phyloP scores from a whole-genome alignment of 768 basidiomycete genomes.

The Clitopilus passeckerianus region DNA sequence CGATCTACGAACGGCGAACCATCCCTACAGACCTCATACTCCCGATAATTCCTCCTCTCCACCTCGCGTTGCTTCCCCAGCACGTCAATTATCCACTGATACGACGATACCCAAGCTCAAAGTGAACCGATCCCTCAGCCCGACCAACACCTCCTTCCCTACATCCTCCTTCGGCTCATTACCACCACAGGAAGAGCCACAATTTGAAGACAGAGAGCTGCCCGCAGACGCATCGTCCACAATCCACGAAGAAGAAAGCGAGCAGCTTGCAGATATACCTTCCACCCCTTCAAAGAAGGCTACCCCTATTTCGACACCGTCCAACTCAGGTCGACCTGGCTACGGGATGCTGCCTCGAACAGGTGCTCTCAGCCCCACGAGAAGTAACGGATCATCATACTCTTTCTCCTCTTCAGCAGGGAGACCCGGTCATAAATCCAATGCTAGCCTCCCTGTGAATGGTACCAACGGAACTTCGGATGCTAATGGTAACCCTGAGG shows the following conservation, averaged over 20 bases:
- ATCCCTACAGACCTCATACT: slow-evolving; percentile 25
- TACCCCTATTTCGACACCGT: slow-evolving; percentile 15
- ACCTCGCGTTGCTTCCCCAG: slow-evolving; percentile 24
- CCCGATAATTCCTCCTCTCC: slow-evolving; percentile 14
- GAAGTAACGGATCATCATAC: slow-evolving; percentile 9
- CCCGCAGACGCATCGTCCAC: slow-evolving; percentile 5
- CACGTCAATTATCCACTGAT: slow-evolving; percentile 9
- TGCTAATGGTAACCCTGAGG: neutral
- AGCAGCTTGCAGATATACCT: slow-evolving; percentile 8
- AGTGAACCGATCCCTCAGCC: slow-evolving; percentile 24
- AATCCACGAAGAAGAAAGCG: slow-evolving; percentile 13
- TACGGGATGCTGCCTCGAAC: slow-evolving; percentile 49
- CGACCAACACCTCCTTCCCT: slow-evolving; percentile 23
- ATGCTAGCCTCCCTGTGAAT: slow-evolving; percentile 17
- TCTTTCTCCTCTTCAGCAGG: neutral
- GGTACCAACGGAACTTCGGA: neutral
- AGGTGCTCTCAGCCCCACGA: slow-evolving; percentile 39
- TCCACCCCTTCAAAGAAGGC: neutral
- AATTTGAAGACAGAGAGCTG: neutral
- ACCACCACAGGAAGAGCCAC: neutral
- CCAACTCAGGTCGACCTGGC: slow-evolving; percentile 44
- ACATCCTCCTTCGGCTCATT: slow-evolving; percentile 9
- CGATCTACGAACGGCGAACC: slow-evolving; percentile 68
- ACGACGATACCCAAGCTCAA: slow-evolving; percentile 13
- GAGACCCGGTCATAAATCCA: slow-evolving; percentile 9